Percentiles rank a stretch among this genome's conserved stretches.
Evolutionary conservation across 805 yeast species (phyloP).

Genomic region (Teunomyces lycoperdinae): DNA sequence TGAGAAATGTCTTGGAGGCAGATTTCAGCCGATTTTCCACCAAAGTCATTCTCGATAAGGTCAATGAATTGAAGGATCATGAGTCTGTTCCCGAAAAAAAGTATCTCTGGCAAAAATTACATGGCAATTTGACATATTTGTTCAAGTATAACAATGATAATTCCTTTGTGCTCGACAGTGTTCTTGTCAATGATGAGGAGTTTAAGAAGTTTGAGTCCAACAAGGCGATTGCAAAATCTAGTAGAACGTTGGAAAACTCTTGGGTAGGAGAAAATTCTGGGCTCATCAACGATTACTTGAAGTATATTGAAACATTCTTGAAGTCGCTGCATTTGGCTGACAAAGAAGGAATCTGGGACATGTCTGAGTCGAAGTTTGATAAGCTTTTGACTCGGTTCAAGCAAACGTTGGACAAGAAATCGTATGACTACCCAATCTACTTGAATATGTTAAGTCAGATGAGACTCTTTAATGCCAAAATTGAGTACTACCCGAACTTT

Average conservation of each 20-base stretch:
- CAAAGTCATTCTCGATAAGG: slow-evolving; percentile 12
- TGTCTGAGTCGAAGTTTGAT: slow-evolving; percentile 13
- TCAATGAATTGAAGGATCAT: slow-evolving; percentile 13
- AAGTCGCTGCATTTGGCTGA: slow-evolving; percentile 3
- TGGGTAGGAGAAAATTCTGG: slow-evolving; percentile 14
- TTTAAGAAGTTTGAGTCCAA: slow-evolving; percentile 23
- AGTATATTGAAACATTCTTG: slow-evolving; percentile 7
- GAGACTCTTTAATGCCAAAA: slow-evolving; percentile 13
- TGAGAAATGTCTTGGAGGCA: slow-evolving; percentile 17
- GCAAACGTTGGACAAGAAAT: slow-evolving; percentile 3
- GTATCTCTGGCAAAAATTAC: slow-evolving; percentile 23
- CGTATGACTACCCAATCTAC: slow-evolving; percentile 11
- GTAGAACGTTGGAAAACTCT: slow-evolving; percentile 5
- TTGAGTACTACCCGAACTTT: slow-evolving; percentile 19
- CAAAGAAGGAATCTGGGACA: slow-evolving; percentile 10
- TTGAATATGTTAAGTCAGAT: slow-evolving; percentile 12
- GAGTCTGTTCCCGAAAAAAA: slow-evolving; percentile 17
- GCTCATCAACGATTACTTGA: slow-evolving; percentile 10
- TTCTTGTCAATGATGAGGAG: slow-evolving; percentile 24
- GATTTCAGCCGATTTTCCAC: slow-evolving; percentile 15
- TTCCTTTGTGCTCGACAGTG: slow-evolving; percentile 35
- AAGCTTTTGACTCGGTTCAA: slow-evolving; percentile 7
- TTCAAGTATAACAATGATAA: slow-evolving; percentile 32
- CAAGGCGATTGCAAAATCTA: slow-evolving; percentile 7
- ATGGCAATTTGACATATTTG: slow-evolving; percentile 27